Evolutionary conservation across 2,329 filamentous ascomycete species (phyloP).

Genomic region (Alternaria angustiovoidea): DNA sequence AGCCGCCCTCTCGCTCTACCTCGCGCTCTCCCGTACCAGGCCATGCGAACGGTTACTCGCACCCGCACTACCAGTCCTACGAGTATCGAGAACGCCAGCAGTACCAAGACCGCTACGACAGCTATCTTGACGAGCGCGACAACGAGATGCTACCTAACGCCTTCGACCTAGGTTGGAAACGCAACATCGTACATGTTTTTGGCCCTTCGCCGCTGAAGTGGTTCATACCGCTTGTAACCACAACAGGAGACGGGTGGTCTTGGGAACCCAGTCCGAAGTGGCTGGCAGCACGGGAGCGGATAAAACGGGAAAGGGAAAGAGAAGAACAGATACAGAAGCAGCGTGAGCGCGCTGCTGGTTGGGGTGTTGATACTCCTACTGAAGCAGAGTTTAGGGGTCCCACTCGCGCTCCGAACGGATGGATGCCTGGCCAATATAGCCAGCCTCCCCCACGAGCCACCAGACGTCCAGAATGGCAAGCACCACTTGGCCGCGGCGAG

Average conservation of each 20-base stretch:
- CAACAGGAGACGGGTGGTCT: conserved; percentile 88
- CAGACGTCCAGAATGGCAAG: conserved; percentile 44
- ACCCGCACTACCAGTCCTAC: conserved; percentile 52
- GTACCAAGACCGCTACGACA: conserved; percentile 73
- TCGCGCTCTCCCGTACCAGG: conserved; percentile 47
- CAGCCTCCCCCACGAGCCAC: conserved; percentile 39
- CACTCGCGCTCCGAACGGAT: conserved; percentile 38
- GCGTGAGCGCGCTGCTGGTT: conserved; percentile 72
- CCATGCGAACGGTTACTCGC: conserved; percentile 51
- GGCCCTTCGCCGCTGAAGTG: conserved; percentile 77
- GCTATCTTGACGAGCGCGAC: conserved; percentile 90
- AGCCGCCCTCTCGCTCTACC: conserved; percentile 61
- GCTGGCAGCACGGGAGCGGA: conserved; percentile 72
- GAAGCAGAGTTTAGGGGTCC: conserved; percentile 47
- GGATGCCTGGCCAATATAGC: conserved; percentile 39
- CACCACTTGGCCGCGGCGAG: conserved; percentile 33
- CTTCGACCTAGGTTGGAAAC: conserved; percentile 86
- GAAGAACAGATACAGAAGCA: conserved; percentile 63
- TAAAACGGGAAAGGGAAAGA: conserved; percentile 55
- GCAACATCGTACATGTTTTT: conserved; percentile 83
- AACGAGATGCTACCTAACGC: conserved; percentile 88
- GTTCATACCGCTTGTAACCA: conserved; percentile 82
- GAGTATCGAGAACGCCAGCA: conserved; percentile 68
- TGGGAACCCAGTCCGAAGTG: conserved; percentile 89
- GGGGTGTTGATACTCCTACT: conserved; percentile 61